These are phyloP conservation scores for Ganoderma resinaceum DNA, from an alignment of 1,284 basidiomycete species.

Conservation along the genomic window DNA sequence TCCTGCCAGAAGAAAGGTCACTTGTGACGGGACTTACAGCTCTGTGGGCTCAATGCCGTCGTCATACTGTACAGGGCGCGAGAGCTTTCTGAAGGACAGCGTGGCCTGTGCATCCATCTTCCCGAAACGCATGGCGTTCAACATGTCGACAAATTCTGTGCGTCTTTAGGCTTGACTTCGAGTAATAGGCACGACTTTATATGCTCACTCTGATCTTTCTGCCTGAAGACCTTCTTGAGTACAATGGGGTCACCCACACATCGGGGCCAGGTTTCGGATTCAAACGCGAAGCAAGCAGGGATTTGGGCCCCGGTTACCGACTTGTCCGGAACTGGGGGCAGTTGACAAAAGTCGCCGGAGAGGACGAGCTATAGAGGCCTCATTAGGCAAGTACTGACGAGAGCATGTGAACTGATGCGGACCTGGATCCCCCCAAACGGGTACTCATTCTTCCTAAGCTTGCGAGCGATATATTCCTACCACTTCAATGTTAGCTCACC, in stretches of 20 bases:
- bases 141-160: conserved; percentile 72
- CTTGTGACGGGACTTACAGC: conserved; percentile 53
- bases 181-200: not conserved
- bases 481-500: not conserved
- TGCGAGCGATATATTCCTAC: conserved; percentile 56
- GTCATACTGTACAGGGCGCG: conserved; percentile 63
- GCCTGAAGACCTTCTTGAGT: conserved; percentile 51
- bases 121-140: conserved; percentile 77
- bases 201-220: conserved; percentile 60
- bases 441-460: conserved; percentile 50
- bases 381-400: not conserved
- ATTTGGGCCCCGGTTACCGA: conserved; percentile 40
- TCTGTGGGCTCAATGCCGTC: conserved; percentile 88
- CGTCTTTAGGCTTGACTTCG: not conserved
- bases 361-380: conserved; percentile 60
- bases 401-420: conserved; percentile 7
- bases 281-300: conserved; percentile 65
- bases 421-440: conserved; percentile 84
- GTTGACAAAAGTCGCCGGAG: conserved; percentile 84
- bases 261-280: conserved; percentile 65
- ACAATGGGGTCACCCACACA: conserved; percentile 48
- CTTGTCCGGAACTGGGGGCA: conserved; percentile 73
- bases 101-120: conserved; percentile 53
- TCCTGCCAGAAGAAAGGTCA: not conserved
- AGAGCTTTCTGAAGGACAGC: conserved; percentile 64